Evolutionary conservation across 495 filamentous ascomycete species (phyloP), one percentile per base, ranked within the genome.

Genomic region (Talaromyces thailandensis): DNA sequence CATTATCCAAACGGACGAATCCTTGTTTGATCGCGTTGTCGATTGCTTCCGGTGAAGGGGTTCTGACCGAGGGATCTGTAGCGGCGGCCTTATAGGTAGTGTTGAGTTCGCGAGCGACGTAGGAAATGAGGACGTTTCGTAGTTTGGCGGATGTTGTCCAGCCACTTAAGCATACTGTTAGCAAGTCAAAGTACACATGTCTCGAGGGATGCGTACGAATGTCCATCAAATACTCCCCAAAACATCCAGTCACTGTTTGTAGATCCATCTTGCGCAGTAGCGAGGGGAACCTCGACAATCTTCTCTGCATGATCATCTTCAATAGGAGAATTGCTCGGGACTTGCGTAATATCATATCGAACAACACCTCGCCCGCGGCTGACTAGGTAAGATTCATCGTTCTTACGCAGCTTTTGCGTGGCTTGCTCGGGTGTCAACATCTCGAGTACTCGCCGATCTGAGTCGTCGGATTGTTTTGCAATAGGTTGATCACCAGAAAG

Each of bases 81-180:
- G 85, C 74, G 7, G 88, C 85, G 29, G 85, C 77, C 71, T 92
- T 96, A 78, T 96, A 98, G 2, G 93, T 96, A 24, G 81, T 77
- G 68, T 96, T 96, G n/a, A 99, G 80, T 75, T 99, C 95, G 50
- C 94, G 86, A 23, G 92, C 93, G 35, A 99, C 94, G 68, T 87
- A 95, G 58, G 82, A 90, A 63, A 97, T 96, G 24, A 99, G 82
- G 12, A 89, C 86, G 71, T 98, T 92, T 16, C 94, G 88, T 48
- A 99, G 79, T 68, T 96, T 99, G 21, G 95, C 95, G 53, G 93
- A 97, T 18, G 94, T 99, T 6, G 94, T 96, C 94, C 94, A 98
- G 67, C 94, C 94, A 28, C 91, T 93, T 65, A n/a, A 45, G 37
- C 67, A 57, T 53, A 12, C n/a, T n/a, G n/a, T 56, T 29, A 8